These are phyloP conservation scores for Corchorus olitorius DNA, from an alignment of 345 rosid genomes.

Conservation along the genomic window DNA sequence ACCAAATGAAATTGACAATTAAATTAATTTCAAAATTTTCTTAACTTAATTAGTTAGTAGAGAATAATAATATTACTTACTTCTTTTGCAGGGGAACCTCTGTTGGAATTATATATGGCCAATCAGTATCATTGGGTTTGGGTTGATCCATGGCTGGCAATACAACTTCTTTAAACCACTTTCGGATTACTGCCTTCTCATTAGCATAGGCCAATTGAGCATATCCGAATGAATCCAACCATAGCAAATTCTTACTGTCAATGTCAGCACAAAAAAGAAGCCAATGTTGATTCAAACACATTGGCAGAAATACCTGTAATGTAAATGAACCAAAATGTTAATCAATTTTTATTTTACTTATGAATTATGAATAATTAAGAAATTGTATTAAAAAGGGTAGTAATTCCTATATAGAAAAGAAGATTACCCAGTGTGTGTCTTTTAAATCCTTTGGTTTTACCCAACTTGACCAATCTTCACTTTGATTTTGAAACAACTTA, in stretches of 20 bases:
- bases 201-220: background rate
- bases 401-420: background rate
- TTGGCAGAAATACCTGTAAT: background rate
- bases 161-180: background rate
- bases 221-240: background rate
- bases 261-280: slow-evolving; percentile 1
- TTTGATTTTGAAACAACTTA: too few species aligned
- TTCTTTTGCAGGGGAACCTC: background rate
- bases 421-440: background rate
- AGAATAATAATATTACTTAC: background rate
- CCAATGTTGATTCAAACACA: background rate
- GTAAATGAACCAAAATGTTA: too few species aligned
- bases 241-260: background rate
- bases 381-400: too few species aligned
- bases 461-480: background rate
- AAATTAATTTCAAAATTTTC: background rate
- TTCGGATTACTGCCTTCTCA: background rate
- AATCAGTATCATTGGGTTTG: background rate
- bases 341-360: too few species aligned
- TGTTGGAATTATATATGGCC: background rate
- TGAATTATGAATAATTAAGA: too few species aligned
- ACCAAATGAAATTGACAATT: background rate
- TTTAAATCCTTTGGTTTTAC: background rate
- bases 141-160: background rate
- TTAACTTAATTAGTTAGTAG: background rate